Base-by-base conservation (phyloP, 305 asterid genomes). In the Caryopteris hybrid region DNA sequence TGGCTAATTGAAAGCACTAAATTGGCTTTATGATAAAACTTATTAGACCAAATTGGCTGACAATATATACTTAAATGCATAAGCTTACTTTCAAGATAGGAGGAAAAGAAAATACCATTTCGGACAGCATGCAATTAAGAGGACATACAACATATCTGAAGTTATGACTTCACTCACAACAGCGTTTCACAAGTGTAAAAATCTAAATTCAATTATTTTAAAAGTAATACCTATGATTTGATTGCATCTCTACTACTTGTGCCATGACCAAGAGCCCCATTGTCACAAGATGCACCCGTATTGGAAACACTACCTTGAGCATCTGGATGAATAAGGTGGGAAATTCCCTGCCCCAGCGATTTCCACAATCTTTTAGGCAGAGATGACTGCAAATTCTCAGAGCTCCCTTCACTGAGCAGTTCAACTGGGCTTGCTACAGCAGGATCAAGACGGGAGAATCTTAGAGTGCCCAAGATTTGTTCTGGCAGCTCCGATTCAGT, bases 401-500 rank as follows among this genome's bases (percentile, higher is more conserved):
- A 22, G 63, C 70, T 81, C 58, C 69, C 80, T 68, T 71, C 80
- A 53, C 78, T 76, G 42, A 78, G 71, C 67, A 72, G 64, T 53
- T 84, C 94, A 58, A 83, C 66, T 39, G 66, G 77, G 34, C 55
- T 58, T 20, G 96, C 96, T 55, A 86, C 68, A 41, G 73, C 77
- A 57, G 79, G 50, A 61, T 82, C 81, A 54, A 92, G 86, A 72
- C 76, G 86, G 1, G 95, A 92, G 76, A 89, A 83, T 75, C 98
- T 76, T 14, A 92, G 50, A 14, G 96, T 96, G 74, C 96, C 98
- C 42, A 92, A 79, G 52, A 92, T 74, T 52, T 27, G 77, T 76
- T 92, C 97, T 1, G 98, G 96, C 59, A 92, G 92, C 85, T 92
- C 98, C 4, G 77, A 39, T 17, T 85, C 89, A 39, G 75, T 71